Evolutionary conservation across 2,329 filamentous ascomycete genomes (phyloP).

Genomic region (Eutypella sp.): DNA sequence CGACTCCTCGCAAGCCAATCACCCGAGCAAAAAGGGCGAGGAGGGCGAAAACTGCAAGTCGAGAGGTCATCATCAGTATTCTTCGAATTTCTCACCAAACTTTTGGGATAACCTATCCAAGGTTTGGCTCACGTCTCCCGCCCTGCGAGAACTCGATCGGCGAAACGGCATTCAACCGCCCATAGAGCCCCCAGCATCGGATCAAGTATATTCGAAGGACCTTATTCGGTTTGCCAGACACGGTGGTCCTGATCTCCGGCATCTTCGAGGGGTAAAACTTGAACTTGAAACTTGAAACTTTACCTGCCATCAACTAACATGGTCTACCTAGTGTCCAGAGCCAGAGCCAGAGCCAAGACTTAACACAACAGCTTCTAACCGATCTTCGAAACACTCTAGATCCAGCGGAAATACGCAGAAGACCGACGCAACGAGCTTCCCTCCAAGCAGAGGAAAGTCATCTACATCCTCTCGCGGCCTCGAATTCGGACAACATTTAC

Average conservation of each 20-base stretch:
- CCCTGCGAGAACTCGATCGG: constrained; percentile 23
- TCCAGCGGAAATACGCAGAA: constrained; percentile 11
- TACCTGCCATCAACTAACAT: constrained; percentile 9
- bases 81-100: constrained; percentile 15
- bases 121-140: constrained; percentile 19
- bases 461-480: constrained; percentile 21
- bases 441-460: constrained; percentile 13
- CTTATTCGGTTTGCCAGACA: constrained; percentile 23
- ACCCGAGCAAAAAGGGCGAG: not conserved
- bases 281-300: constrained; percentile 9
- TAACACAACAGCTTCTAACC: constrained; percentile 16
- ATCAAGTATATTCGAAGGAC: constrained; percentile 1
- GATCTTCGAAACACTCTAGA: constrained; percentile 5
- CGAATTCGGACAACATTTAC: constrained; percentile 24
- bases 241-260: constrained; percentile 29
- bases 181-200: constrained; percentile 4
- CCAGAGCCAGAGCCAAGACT: constrained; percentile 7
- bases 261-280: constrained; percentile 28
- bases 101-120: constrained; percentile 25
- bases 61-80: not conserved
- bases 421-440: constrained; percentile 12
- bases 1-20: not conserved
- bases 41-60: too few relatives aligned
- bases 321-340: constrained; percentile 16
- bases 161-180: constrained; percentile 10